phyloP scores from a whole-genome alignment of 139 green algal genomes.

The Picochlorum sp. region DNA sequence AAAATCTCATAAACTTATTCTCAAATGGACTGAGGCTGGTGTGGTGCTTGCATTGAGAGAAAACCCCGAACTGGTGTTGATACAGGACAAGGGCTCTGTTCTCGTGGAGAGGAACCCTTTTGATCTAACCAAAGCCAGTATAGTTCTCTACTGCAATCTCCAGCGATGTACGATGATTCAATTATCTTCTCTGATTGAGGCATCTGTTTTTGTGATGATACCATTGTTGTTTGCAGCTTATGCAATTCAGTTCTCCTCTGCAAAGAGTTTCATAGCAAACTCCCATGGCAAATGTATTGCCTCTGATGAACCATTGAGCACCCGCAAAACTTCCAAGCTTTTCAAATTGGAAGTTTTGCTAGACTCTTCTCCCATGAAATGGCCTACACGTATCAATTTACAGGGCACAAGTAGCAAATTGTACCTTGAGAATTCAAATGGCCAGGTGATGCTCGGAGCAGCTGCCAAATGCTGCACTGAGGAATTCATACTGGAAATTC shows the following conservation, averaged over 20 bases:
- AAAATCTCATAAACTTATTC: too few species aligned
- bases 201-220: neutral
- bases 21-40: too few species aligned
- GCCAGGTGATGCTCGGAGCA: neutral
- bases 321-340: neutral
- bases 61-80: too few species aligned
- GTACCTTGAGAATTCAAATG: slow-evolving; percentile 14
- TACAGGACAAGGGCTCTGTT: too few species aligned
- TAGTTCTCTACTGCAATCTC: too few species aligned
- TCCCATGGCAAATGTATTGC: neutral
- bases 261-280: neutral
- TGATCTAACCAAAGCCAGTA: too few species aligned
- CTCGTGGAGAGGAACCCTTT: too few species aligned
- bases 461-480: slow-evolving; percentile 23
- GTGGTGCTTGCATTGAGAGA: too few species aligned
- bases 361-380: too few species aligned
- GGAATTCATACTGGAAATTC: slow-evolving; percentile 17
- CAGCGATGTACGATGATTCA: too few species aligned
- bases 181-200: neutral
- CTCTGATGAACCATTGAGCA: neutral
- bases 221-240: neutral
- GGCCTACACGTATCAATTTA: too few species aligned
- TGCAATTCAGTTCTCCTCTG: neutral
- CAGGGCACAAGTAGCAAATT: neutral
- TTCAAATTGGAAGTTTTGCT: neutral